Percentiles rank a stretch among this genome's conserved stretches.
Evolutionary conservation across 768 basidiomycete species (phyloP).

Genomic region (Xerocomellus chrysenteron): DNA sequence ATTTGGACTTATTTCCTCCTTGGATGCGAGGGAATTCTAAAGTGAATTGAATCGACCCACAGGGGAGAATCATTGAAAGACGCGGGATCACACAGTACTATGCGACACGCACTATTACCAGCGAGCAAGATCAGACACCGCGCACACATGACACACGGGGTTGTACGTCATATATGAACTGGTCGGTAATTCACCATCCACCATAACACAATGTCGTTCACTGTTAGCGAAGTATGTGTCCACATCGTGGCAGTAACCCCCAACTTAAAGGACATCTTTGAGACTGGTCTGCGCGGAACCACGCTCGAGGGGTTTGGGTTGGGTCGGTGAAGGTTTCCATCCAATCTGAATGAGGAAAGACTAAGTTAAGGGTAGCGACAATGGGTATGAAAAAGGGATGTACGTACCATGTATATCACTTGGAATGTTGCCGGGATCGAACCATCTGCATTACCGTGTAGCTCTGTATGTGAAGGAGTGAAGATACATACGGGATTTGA

Average conservation of each 20-base stretch:
- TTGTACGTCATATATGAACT: background rate
- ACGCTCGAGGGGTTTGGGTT: constrained; percentile 64
- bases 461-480: constrained; percentile 45
- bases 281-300: constrained; percentile 62
- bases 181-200: background rate
- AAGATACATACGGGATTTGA: background rate
- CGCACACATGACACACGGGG: background rate
- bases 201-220: background rate
- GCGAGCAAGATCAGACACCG: background rate
- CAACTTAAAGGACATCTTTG: constrained; percentile 53
- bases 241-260: background rate
- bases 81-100: background rate
- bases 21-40: background rate
- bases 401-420: constrained; percentile 84
- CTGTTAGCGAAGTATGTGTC: background rate
- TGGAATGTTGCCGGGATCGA: constrained; percentile 94
- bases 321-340: constrained; percentile 72
- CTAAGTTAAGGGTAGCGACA: background rate
- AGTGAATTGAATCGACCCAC: background rate
- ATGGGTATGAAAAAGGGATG: background rate
- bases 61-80: background rate
- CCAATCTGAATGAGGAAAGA: constrained; percentile 56
- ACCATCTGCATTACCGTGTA: constrained; percentile 84
- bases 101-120: background rate
- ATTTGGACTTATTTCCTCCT: background rate